Conservation (phyloP, 768 basidiomycete species). For the Suillus discolor region DNA sequence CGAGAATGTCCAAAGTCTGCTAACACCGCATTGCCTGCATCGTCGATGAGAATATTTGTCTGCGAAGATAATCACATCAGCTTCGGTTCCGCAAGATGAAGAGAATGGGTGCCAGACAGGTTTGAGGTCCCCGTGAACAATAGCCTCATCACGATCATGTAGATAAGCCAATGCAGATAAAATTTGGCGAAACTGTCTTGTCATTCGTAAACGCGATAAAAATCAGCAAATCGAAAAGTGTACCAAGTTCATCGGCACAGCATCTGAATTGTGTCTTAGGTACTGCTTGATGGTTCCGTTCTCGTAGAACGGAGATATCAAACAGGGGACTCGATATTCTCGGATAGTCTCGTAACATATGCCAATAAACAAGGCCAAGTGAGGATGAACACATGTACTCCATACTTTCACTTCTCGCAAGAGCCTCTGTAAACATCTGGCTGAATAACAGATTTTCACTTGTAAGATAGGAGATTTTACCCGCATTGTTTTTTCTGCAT, state of each 20-base stretch:
- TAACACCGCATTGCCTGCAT: neutral
- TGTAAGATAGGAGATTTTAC: neutral
- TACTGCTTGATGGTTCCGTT: constrained; percentile 58
- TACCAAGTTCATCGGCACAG: constrained; percentile 51
- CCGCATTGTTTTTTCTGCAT: constrained; percentile 1
- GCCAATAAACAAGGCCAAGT: constrained; percentile 30
- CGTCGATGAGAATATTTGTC: constrained; percentile 5
- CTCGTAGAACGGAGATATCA: constrained; percentile 67
- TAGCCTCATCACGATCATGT: constrained; percentile 45
- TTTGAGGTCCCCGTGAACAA: constrained; percentile 65
- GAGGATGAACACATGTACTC: constrained; percentile 23
- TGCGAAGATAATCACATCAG: neutral
- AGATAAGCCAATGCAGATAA: constrained; percentile 60
- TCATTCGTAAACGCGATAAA: neutral
- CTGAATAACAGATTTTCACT: neutral
- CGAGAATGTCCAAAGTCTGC: constrained; percentile 40
- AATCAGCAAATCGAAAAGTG: constrained; percentile 15
- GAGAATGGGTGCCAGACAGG: constrained; percentile 42
- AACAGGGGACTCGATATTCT: constrained; percentile 21
- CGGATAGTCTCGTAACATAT: constrained; percentile 21
- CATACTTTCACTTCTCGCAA: constrained; percentile 30
- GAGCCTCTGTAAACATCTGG: constrained; percentile 21
- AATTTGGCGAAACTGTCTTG: constrained; percentile 50
- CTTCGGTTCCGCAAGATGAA: neutral
- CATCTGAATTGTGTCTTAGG: constrained; percentile 40